Evolutionary conservation across 805 yeast genomes (phyloP).

Genomic region (Ogataea pini): DNA sequence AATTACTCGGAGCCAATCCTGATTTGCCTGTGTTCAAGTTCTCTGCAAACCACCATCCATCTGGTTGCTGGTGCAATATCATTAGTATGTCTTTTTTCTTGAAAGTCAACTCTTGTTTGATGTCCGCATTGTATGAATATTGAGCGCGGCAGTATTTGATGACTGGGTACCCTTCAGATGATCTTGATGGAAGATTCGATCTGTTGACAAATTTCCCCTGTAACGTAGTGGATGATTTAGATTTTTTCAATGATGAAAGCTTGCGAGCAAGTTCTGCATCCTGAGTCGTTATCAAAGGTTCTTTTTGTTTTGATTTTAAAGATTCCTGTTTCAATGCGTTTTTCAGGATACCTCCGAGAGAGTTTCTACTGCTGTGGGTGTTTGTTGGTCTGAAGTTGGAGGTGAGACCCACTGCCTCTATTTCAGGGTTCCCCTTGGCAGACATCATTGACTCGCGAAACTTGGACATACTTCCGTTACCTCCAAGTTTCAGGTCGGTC

Average conservation of each 20-base stretch:
- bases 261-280: slow-evolving; percentile 5
- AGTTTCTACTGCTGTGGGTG: slow-evolving; percentile 1
- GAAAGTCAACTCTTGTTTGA: slow-evolving; percentile 62
- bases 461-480: slow-evolving; percentile 44
- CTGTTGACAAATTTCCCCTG: slow-evolving; percentile 21
- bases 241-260: slow-evolving; percentile 25
- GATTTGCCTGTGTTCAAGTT: slow-evolving; percentile 44
- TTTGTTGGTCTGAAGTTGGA: background rate
- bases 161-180: slow-evolving; percentile 57
- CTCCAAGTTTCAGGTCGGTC: slow-evolving; percentile 43
- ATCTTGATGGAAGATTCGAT: slow-evolving; percentile 44
- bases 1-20: slow-evolving; percentile 70
- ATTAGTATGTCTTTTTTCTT: slow-evolving; percentile 56
- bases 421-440: slow-evolving; percentile 4
- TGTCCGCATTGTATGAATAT: slow-evolving; percentile 58
- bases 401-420: background rate
- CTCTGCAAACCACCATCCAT: slow-evolving; percentile 78
- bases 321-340: slow-evolving; percentile 4
- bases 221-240: slow-evolving; percentile 34
- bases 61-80: slow-evolving; percentile 59
- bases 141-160: slow-evolving; percentile 53
- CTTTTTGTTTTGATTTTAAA: background rate
- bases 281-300: slow-evolving; percentile 4
- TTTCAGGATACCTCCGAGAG: slow-evolving; percentile 16
- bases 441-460: slow-evolving; percentile 38